phyloP scores from a whole-genome alignment of 2,329 filamentous ascomycete species.

The Fonsecaea nubica region DNA sequence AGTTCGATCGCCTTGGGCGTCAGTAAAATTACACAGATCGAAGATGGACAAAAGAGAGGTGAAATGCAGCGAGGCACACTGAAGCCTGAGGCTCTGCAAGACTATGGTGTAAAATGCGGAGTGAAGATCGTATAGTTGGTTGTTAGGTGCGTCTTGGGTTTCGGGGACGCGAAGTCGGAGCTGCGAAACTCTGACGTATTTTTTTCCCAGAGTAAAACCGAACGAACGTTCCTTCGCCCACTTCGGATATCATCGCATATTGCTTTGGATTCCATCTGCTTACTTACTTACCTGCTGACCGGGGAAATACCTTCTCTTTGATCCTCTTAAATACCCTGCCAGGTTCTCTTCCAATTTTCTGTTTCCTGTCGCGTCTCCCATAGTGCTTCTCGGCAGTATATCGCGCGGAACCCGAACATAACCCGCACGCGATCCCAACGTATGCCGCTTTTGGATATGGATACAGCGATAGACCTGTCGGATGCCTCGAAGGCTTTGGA shows the following conservation, averaged over 20 bases:
- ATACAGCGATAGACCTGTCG: slow-evolving; percentile 84
- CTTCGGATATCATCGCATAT: slow-evolving; percentile 19
- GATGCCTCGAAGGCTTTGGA: slow-evolving; percentile 86
- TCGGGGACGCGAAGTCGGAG: slow-evolving; percentile 9
- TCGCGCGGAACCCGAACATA: not conserved
- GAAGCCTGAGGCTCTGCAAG: not conserved
- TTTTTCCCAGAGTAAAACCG: not conserved
- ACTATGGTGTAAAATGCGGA: not conserved
- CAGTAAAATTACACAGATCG: not conserved
- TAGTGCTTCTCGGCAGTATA: not conserved
- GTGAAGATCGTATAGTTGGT: not conserved
- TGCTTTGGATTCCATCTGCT: not conserved
- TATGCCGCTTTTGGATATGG: slow-evolving; percentile 66
- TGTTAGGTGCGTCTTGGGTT: not conserved
- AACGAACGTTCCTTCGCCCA: not conserved
- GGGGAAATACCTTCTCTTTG: slow-evolving; percentile 1
- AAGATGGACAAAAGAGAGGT: not conserved
- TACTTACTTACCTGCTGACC: slow-evolving; percentile 10
- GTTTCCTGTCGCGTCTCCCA: not conserved
- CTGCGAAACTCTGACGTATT: slow-evolving; percentile 15
- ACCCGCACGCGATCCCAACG: slow-evolving; percentile 5
- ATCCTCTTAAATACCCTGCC: not conserved
- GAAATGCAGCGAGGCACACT: not conserved
- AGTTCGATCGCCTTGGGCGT: slow-evolving; percentile 23
- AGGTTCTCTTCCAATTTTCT: not conserved